Evolutionary conservation across 2,329 filamentous ascomycete species (phyloP).

Genomic region (Beauveria sp.): DNA sequence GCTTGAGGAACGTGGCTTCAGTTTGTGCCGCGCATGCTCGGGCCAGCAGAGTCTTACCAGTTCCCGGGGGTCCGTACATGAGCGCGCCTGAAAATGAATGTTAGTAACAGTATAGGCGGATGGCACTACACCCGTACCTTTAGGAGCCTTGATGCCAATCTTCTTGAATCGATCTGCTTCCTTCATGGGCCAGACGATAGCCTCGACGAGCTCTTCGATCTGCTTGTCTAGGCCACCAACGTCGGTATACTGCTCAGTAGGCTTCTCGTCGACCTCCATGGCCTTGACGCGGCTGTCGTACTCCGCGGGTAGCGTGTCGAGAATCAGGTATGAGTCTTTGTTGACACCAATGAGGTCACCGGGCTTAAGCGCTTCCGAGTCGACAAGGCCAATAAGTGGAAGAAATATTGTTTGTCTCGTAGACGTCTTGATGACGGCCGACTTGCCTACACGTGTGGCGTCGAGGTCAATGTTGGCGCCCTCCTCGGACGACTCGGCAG

Average conservation of each 20-base stretch:
- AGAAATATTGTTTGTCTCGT: conserved; percentile 98
- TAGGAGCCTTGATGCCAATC: conserved; percentile 98
- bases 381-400: conserved; percentile 91
- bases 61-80: conserved; percentile 96
- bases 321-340: conserved; percentile 95
- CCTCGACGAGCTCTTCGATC: conserved; percentile 97
- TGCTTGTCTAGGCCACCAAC: conserved; percentile 97
- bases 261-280: conserved; percentile 99
- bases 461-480: conserved; percentile 98
- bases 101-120: conserved; percentile 73
- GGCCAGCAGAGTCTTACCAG: conserved; percentile 84
- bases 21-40: conserved; percentile 96
- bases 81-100: conserved; percentile 60
- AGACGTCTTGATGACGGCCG: conserved; percentile 98
- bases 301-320: conserved; percentile 93
- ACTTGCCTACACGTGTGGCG: conserved; percentile 93
- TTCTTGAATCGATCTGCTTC: conserved; percentile 99
- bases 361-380: conserved; percentile 90
- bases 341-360: conserved; percentile 97
- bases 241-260: conserved; percentile 97
- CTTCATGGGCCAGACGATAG: conserved; percentile 99
- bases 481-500: conserved; percentile 91
- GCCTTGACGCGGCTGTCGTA: conserved; percentile 99
- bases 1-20: conserved; percentile 96
- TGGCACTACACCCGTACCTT: conserved; percentile 57